Conservation (phyloP, 805 yeast genomes). For the Wickerhamiella kazuoi region DNA sequence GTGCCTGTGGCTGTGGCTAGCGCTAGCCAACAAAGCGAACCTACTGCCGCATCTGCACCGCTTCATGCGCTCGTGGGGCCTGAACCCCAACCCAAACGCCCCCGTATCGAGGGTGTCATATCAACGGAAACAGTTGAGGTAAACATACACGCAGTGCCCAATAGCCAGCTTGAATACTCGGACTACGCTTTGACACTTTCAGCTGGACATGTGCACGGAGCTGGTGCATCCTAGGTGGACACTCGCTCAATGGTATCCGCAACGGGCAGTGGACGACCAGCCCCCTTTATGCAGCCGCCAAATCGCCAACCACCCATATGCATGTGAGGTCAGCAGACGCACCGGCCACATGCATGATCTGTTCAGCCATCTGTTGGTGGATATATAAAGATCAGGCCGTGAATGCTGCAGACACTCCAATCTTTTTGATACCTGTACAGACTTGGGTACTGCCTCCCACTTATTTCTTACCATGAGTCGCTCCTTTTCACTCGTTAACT, state of each 20-base stretch:
- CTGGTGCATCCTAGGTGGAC: not conserved
- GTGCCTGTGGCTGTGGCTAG: too few species aligned
- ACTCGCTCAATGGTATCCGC: not conserved
- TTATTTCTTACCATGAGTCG: not conserved
- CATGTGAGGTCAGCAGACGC: not conserved
- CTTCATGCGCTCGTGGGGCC: too few species aligned
- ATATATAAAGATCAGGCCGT: too few species aligned
- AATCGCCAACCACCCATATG: not conserved
- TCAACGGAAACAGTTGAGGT: too few species aligned
- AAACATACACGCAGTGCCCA: conserved; percentile 5
- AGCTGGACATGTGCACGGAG: too few species aligned
- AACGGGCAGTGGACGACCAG: not conserved
- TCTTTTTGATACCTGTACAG: too few species aligned
- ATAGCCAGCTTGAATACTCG: conserved; percentile 7
- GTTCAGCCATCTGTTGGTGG: not conserved
- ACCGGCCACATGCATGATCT: not conserved
- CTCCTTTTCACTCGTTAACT: not conserved
- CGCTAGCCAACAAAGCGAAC: too few species aligned
- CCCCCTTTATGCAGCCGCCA: not conserved
- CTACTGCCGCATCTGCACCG: too few species aligned
- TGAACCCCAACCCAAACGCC: too few species aligned
- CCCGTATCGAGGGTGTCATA: too few species aligned
- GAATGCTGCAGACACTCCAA: too few species aligned
- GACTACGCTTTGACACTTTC: not conserved
- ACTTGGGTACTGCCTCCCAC: too few species aligned